Conservation (phyloP, 2,329 filamentous ascomycete species). For the Cadophora luteo-olivacea region DNA sequence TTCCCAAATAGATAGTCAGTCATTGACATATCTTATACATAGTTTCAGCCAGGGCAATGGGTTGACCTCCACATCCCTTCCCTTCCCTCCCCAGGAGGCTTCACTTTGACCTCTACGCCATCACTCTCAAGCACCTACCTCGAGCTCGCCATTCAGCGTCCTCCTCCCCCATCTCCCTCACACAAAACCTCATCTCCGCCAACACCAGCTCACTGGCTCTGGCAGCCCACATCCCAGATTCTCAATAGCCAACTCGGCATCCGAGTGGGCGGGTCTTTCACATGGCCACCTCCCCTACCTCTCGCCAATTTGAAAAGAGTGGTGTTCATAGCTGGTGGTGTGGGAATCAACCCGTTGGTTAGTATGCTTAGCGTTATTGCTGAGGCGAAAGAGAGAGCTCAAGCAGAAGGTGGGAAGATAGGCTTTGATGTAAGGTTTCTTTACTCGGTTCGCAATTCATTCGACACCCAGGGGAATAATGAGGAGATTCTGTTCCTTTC, state of each 20-base stretch:
- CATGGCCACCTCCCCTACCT: slow-evolving; percentile 68
- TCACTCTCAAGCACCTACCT: slow-evolving; percentile 57
- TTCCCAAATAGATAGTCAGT: neutral
- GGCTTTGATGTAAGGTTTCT: slow-evolving; percentile 35
- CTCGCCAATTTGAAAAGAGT: slow-evolving; percentile 57
- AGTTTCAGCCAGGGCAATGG: slow-evolving; percentile 88
- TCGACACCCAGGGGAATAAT: slow-evolving; percentile 40
- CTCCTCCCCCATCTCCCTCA: slow-evolving; percentile 50
- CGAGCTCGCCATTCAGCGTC: slow-evolving; percentile 80
- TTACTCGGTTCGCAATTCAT: slow-evolving; percentile 36
- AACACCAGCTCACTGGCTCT: slow-evolving; percentile 75
- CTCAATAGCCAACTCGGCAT: slow-evolving; percentile 65
- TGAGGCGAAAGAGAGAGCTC: slow-evolving; percentile 7
- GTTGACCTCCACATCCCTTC: slow-evolving; percentile 80
- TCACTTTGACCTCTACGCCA: slow-evolving; percentile 84
- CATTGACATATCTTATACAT: slow-evolving; percentile 21
- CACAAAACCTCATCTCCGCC: neutral
- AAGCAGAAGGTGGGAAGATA: neutral
- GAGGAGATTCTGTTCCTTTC: slow-evolving; percentile 58
- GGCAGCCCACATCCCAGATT: slow-evolving; percentile 63
- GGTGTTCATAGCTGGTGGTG: slow-evolving; percentile 64
- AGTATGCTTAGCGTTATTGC: slow-evolving; percentile 39
- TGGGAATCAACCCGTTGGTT: slow-evolving; percentile 46
- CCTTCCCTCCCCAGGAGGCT: slow-evolving; percentile 76
- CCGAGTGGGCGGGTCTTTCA: slow-evolving; percentile 81